Evolutionary conservation across 805 yeast genomes (phyloP).

Genomic region (Yarrowia sp.): DNA sequence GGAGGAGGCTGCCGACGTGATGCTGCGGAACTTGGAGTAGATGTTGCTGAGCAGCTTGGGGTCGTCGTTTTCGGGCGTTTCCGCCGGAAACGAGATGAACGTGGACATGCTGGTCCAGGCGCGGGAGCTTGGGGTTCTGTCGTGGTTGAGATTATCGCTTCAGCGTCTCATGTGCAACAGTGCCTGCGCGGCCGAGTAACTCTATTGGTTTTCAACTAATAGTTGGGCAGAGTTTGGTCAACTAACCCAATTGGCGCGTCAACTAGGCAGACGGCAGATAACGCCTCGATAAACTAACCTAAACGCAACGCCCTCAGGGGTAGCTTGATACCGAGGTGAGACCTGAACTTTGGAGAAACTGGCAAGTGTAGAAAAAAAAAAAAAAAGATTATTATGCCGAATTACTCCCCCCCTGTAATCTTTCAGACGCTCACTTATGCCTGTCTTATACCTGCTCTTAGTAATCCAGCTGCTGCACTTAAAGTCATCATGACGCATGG

Average conservation of each 20-base stretch:
- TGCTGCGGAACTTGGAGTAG: conserved; percentile 32
- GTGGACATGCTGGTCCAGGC: conserved; percentile 3
- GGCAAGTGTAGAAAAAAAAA: too few species aligned
- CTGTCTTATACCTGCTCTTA: too few species aligned
- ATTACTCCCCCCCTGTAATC: too few species aligned
- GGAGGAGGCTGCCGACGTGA: conserved; percentile 32
- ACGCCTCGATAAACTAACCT: too few species aligned
- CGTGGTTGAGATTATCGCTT: not conserved
- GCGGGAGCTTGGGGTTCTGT: not conserved
- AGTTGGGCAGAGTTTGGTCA: not conserved
- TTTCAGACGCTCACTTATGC: too few species aligned
- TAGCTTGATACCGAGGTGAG: too few species aligned
- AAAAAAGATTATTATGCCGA: too few species aligned
- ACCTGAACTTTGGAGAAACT: too few species aligned
- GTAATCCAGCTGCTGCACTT: too few species aligned
- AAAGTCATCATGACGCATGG: conserved; percentile 3
- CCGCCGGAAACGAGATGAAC: conserved; percentile 17
- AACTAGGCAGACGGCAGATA: too few species aligned
- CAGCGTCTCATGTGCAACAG: conserved; percentile 12
- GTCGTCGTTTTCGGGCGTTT: conserved; percentile 19
- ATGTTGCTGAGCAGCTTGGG: conserved; percentile 30
- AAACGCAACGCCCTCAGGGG: too few species aligned
- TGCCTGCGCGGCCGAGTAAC: too few species aligned
- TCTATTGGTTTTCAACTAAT: not conserved
- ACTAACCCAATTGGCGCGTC: not conserved